A percentile compares a stretch with the other conserved stretches of the same genome.
phyloP scores from a whole-genome alignment of 1,284 basidiomycete genomes.

The Cryptococcus depauperatus region DNA sequence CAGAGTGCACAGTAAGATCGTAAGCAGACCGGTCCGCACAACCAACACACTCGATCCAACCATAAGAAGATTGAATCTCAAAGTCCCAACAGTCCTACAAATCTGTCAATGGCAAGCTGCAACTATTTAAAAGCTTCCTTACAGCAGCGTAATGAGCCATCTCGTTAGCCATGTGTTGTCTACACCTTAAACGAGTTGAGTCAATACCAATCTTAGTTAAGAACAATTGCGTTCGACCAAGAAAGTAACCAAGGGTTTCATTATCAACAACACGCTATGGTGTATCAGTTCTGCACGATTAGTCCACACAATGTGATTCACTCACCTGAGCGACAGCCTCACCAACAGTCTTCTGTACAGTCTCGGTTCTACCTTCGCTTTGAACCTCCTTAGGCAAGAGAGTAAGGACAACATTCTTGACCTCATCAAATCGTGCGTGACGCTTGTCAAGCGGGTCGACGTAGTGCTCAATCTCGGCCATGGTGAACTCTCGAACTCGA shows the following conservation, averaged over 20 bases:
- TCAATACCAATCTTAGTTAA: slow-evolving; percentile 88
- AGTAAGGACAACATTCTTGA: slow-evolving; percentile 64
- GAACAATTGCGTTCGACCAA: slow-evolving; percentile 87
- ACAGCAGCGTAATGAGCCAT: slow-evolving; percentile 95
- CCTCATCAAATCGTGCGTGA: slow-evolving; percentile 76
- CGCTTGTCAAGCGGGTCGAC: slow-evolving; percentile 91
- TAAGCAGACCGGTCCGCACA: slow-evolving; percentile 98
- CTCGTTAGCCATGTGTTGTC: slow-evolving; percentile 95
- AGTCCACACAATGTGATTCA: neutral
- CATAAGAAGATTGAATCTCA: slow-evolving; percentile 88
- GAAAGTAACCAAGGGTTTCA: slow-evolving; percentile 94
- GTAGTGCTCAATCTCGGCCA: slow-evolving; percentile 99
- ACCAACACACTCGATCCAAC: slow-evolving; percentile 99
- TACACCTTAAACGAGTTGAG: slow-evolving; percentile 75
- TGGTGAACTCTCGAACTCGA: slow-evolving; percentile 94
- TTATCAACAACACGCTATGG: slow-evolving; percentile 78
- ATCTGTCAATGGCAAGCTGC: neutral
- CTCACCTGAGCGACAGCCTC: slow-evolving; percentile 65
- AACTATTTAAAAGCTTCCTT: neutral
- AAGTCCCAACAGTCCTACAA: slow-evolving; percentile 91
- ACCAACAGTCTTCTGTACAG: slow-evolving; percentile 66
- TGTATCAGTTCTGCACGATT: neutral
- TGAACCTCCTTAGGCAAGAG: slow-evolving; percentile 82
- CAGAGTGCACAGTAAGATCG: slow-evolving; percentile 61
- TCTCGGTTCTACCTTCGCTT: slow-evolving; percentile 61